Percentiles rank a stretch among this genome's conserved stretches.
Evolutionary conservation across 345 rosid species (phyloP).

Genomic region (Dipteronia sinensis): DNA sequence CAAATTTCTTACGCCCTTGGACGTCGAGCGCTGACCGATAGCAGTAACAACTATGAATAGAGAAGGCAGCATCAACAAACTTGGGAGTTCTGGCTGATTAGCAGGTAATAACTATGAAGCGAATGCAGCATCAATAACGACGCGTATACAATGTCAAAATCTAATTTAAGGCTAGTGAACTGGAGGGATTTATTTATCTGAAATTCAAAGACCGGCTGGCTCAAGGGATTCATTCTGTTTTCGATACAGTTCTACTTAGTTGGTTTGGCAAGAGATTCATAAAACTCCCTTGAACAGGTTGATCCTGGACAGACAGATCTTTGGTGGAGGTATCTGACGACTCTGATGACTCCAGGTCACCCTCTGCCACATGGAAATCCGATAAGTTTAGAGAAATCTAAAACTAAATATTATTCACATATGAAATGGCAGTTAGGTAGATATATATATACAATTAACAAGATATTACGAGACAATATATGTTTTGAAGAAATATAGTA

Average conservation of each 20-base stretch:
- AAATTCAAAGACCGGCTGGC: background rate
- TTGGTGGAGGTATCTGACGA: constrained; percentile 31
- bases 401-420: background rate
- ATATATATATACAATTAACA: no score
- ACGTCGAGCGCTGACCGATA: background rate
- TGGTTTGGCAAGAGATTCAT: constrained; percentile 45
- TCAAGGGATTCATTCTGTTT: constrained; percentile 32
- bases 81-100: background rate
- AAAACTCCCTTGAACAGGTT: constrained; percentile 50
- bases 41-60: constrained; percentile 7
- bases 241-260: constrained; percentile 32
- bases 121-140: background rate
- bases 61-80: constrained; percentile 9
- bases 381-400: background rate
- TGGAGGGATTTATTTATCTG: background rate
- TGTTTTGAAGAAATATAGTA: background rate
- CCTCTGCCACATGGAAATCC: constrained; percentile 39
- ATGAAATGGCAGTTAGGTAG: constrained; percentile 1
- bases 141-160: background rate
- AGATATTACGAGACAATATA: background rate
- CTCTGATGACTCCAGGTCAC: constrained; percentile 55
- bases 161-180: background rate
- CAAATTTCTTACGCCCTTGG: constrained; percentile 6
- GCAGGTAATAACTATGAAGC: constrained; percentile 4
- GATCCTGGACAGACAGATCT: constrained; percentile 3